Conservation (phyloP, 352 stramenopile species). For the Phytophthora cryptogea region DNA sequence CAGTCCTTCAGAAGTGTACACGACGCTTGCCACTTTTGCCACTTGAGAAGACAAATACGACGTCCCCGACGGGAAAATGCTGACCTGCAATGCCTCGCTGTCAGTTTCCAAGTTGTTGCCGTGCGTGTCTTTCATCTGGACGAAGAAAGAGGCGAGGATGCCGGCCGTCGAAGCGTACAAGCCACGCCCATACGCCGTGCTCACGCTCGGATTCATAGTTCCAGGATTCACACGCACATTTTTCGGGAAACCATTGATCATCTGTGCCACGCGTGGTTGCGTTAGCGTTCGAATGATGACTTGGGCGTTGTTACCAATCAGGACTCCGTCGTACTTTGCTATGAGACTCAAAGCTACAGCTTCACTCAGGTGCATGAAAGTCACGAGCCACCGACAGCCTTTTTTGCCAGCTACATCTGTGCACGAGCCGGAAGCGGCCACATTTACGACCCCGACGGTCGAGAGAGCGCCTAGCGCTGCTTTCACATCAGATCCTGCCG, state of each 20-base stretch:
- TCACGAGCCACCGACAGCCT: constrained; percentile 79
- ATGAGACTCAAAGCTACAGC: constrained; percentile 27
- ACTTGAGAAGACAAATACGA: constrained; percentile 29
- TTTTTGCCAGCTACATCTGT: constrained; percentile 41
- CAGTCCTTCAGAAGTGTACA: constrained; percentile 66
- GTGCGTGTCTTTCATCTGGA: constrained; percentile 86
- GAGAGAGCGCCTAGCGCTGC: constrained; percentile 67
- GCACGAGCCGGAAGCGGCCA: constrained; percentile 42
- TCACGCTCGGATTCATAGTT: constrained; percentile 71
- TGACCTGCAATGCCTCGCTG: constrained; percentile 34
- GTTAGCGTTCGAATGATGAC: constrained; percentile 45
- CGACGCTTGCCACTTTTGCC: constrained; percentile 44
- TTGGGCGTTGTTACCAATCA: constrained; percentile 75
- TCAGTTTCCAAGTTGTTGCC: constrained; percentile 74
- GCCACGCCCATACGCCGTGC: constrained; percentile 64
- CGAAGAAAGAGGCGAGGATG: constrained; percentile 56
- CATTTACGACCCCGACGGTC: constrained; percentile 47
- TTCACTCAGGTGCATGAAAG: constrained; percentile 40
- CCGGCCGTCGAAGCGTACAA: constrained; percentile 65
- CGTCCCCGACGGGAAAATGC: constrained; percentile 53
- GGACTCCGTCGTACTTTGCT: constrained; percentile 57
- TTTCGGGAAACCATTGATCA: constrained; percentile 73
- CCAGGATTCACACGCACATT: constrained; percentile 55
- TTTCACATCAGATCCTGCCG: constrained; percentile 41
- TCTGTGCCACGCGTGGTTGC: constrained; percentile 24